These are phyloP conservation scores for Boletus fagicola DNA, from an alignment of 768 basidiomycete genomes.

Conservation along the genomic window DNA sequence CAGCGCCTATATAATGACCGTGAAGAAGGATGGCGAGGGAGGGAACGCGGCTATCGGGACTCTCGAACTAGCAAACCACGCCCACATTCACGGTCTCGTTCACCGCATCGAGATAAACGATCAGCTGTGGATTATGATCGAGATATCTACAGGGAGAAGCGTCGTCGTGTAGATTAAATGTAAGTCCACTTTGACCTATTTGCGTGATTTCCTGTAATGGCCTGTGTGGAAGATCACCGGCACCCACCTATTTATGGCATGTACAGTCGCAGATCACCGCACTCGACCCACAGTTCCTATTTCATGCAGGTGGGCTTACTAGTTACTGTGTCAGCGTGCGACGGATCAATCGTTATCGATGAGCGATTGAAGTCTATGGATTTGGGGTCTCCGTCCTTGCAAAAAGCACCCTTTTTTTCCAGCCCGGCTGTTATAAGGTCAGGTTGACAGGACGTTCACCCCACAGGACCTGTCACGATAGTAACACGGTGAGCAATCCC, in stretches of 20 bases:
- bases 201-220: conserved; percentile 6
- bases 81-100: conserved; percentile 35
- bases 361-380: neutral
- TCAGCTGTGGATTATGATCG: conserved; percentile 30
- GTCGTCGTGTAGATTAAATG: conserved; percentile 54
- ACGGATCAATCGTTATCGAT: conserved; percentile 21
- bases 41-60: conserved; percentile 17
- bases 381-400: neutral
- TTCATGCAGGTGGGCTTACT: neutral
- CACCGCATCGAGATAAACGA: conserved; percentile 30
- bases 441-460: neutral
- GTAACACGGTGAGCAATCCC: conserved; percentile 21
- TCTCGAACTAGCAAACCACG: conserved; percentile 21
- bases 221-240: neutral
- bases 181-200: conserved; percentile 15
- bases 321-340: conserved; percentile 2
- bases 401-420: neutral
- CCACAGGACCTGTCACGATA: conserved; percentile 9
- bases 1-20: conserved; percentile 24
- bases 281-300: conserved; percentile 6
- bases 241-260: neutral
- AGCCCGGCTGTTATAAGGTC: conserved; percentile 17
- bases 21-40: conserved; percentile 19
- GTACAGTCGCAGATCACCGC: conserved; percentile 9
- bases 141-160: conserved; percentile 47